Evolutionary conservation across 2,329 filamentous ascomycete genomes (phyloP).

Genomic region (Colletotrichum cuscutae): DNA sequence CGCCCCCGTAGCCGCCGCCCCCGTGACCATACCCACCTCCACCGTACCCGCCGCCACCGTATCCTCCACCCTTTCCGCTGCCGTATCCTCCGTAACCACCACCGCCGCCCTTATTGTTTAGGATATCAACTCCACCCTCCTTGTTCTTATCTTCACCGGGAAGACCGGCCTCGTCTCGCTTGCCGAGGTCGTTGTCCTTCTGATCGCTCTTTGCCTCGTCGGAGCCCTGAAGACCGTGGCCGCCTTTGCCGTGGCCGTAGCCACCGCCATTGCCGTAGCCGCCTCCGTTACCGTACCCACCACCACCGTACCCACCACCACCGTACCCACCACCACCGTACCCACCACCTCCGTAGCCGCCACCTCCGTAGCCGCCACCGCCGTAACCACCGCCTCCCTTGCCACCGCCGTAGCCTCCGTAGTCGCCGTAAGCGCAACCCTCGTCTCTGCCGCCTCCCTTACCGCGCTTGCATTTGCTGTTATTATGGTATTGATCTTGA

Average conservation of each 20-base stretch:
- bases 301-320: too few species aligned
- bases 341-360: background rate
- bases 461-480: conserved; percentile 9
- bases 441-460: background rate
- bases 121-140: background rate
- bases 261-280: background rate
- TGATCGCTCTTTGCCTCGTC: background rate
- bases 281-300: background rate
- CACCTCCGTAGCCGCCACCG: background rate
- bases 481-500: background rate
- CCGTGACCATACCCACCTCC: background rate
- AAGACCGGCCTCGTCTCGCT: background rate
- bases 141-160: background rate
- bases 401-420: background rate
- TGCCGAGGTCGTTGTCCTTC: background rate
- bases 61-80: background rate
- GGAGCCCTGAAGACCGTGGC: background rate
- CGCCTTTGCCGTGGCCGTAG: background rate
- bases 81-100: background rate
- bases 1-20: background rate
- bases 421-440: background rate
- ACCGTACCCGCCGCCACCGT: background rate
- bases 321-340: background rate
- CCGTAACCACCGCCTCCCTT: background rate
- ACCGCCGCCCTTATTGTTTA: background rate